Evolutionary conservation across 2,329 filamentous ascomycete genomes (phyloP), one percentile per base, ranked within the genome.

Genomic region (Colletotrichum acutatum): DNA sequence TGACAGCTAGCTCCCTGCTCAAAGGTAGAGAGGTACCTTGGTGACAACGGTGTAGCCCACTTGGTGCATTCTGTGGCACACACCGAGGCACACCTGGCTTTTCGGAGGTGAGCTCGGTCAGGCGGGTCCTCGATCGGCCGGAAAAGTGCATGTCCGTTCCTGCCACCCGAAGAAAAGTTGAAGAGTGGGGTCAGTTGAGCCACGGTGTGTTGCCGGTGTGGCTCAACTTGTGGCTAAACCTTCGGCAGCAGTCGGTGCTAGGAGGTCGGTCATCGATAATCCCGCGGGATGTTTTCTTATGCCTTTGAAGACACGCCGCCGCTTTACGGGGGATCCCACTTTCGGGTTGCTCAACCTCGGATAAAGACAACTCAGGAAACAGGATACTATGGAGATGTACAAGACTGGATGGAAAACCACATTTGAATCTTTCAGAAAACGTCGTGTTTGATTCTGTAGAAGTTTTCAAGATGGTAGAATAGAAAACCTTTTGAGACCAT

Each of bases 211-310:
- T 9, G 1, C 12, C 4, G 11, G 8, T n/a, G 19, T 22, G 42
- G 42, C 42, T 49, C 3, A 8, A 5, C 4, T 5, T 11, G 42
- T 65, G 62, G 63, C 63, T 66, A 34, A 58, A 58, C 53, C 53
- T 66, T 66, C 63, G 64, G 64, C 64, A 66, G 58, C 34, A 34
- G 64, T 66, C 64, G 64, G 64, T 66, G 54, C 64, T 66, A 59
- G 54, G 54, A 59, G 64, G 64, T 66, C 64, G 64, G 64, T 66
- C 64, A 66, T 66, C 64, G 64, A 66, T 59, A 66, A 66, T 59
- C 64, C 64, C 54, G 64, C 54, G 64, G 64, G 54, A 66, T 59
- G 64, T 59, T 66, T 59, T 52, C 64, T 66, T 66, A 22, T 46
- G 24, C 53, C 26, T 52, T 24, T 66, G 63, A 59, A 66, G 63